Evolutionary conservation across 1,139 yeast species (phyloP).

Genomic region (Lodderomyces orthopsilosis): DNA sequence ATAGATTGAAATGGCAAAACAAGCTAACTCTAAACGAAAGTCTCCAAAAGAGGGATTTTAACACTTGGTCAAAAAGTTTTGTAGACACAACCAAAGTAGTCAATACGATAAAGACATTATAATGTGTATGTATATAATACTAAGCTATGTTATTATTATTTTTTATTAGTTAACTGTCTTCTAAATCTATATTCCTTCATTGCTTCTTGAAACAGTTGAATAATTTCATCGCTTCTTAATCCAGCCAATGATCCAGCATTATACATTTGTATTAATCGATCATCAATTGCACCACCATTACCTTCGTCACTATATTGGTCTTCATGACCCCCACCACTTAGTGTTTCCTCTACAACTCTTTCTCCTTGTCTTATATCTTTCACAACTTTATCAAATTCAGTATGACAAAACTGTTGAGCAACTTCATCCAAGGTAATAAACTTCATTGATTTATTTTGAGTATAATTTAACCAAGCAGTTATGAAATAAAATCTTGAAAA

Average conservation of each 20-base stretch:
- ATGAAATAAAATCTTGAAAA: conserved; percentile 3
- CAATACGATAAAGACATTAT: no score
- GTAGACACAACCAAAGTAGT: no score
- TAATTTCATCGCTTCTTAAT: conserved; percentile 1
- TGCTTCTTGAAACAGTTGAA: conserved; percentile 1
- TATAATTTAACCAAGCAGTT: not conserved
- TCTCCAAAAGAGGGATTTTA: no score
- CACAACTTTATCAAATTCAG: conserved; percentile 1
- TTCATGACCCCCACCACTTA: not conserved
- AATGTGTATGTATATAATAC: not conserved
- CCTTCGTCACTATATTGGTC: no score
- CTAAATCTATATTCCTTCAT: conserved; percentile 1
- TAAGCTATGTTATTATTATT: not conserved
- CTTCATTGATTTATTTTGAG: not conserved
- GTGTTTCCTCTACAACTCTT: not conserved
- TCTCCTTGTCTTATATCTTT: not conserved
- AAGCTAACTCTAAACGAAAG: no score
- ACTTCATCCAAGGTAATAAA: conserved; percentile 1
- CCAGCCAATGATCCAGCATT: conserved; percentile 2
- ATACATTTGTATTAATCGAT: not conserved
- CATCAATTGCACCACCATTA: no score
- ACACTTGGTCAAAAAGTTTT: no score
- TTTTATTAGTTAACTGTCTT: not conserved
- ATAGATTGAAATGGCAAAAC: no score
- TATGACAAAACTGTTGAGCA: not conserved